Conservation (phyloP, 2,329 filamentous ascomycete species). For the Arthrobotrys pseudoclavata region DNA sequence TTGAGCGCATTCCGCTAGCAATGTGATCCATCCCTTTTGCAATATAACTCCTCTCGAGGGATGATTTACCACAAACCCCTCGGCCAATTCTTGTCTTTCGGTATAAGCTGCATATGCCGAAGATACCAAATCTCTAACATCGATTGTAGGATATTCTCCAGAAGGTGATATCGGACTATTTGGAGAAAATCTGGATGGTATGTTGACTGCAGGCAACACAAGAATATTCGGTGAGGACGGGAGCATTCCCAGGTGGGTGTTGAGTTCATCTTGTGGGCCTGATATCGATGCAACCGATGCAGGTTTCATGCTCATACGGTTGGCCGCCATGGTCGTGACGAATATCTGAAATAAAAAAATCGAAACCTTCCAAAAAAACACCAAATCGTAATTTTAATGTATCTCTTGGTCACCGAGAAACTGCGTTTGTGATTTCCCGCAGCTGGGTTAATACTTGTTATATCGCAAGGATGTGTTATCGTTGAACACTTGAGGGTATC, state of each 20-base stretch:
- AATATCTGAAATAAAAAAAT: constrained; percentile 2
- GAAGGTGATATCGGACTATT: constrained; percentile 49
- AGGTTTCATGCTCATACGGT: constrained; percentile 57
- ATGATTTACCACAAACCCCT: constrained; percentile 58
- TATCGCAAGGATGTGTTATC: constrained; percentile 30
- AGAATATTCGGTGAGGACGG: constrained; percentile 58
- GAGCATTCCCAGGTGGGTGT: constrained; percentile 58
- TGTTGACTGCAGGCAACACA: constrained; percentile 50
- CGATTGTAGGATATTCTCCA: constrained; percentile 47
- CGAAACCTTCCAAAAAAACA: neutral
- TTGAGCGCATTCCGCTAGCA: constrained; percentile 54
- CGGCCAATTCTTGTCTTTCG: constrained; percentile 52
- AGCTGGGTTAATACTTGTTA: constrained; percentile 2
- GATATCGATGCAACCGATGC: constrained; percentile 59
- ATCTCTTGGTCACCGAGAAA: constrained; percentile 23
- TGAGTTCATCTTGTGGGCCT: constrained; percentile 58
- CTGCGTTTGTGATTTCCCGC: neutral
- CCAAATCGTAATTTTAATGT: neutral
- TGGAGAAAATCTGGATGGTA: constrained; percentile 40
- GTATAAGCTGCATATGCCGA: constrained; percentile 50
- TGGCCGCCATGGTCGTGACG: constrained; percentile 37
- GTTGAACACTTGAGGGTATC: constrained; percentile 17
- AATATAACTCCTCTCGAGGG: constrained; percentile 57
- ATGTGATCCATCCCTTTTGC: constrained; percentile 58
- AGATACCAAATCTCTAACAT: constrained; percentile 49